These are phyloP conservation scores for Oryza punctata DNA, from an alignment of 176 grass and related monocot genomes.

Conservation along the genomic window DNA sequence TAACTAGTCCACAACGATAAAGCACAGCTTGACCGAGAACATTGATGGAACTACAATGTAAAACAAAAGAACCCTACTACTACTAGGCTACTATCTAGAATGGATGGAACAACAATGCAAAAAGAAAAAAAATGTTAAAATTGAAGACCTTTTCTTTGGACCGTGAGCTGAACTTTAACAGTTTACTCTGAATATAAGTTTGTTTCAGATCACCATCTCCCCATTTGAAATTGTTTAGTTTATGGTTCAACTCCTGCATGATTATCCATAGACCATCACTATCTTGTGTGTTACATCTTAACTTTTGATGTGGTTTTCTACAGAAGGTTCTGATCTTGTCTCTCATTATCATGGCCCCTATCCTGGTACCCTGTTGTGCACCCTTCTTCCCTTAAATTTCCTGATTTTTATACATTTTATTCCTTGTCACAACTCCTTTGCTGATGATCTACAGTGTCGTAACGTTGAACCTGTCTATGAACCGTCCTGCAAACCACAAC, in stretches of 20 bases:
- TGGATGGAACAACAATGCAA: neutral
- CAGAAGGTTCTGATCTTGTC: slow-evolving; percentile 6
- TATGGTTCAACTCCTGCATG: neutral
- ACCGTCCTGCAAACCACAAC: neutral
- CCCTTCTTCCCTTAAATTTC: neutral
- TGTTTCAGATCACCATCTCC: neutral
- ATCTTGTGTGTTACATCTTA: slow-evolving; percentile 21
- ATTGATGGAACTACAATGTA: neutral
- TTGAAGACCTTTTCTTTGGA: neutral
- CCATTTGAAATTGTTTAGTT: neutral
- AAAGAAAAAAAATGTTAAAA: neutral
- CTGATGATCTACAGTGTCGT: slow-evolving; percentile 1
- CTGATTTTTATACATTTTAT: neutral
- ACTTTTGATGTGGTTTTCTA: slow-evolving; percentile 12
- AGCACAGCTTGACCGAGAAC: neutral
- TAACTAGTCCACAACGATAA: neutral
- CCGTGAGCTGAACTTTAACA: neutral
- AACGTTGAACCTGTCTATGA: neutral
- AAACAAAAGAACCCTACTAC: neutral
- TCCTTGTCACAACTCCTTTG: neutral
- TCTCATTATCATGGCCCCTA: neutral
- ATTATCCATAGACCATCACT: slow-evolving; percentile 10
- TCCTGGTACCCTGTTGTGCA: neutral
- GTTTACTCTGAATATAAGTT: neutral
- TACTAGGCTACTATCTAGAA: neutral